A percentile compares a stretch with the other conserved stretches of the same genome.
phyloP scores from a whole-genome alignment of 306 rosid species.

The Alnus rubra region DNA sequence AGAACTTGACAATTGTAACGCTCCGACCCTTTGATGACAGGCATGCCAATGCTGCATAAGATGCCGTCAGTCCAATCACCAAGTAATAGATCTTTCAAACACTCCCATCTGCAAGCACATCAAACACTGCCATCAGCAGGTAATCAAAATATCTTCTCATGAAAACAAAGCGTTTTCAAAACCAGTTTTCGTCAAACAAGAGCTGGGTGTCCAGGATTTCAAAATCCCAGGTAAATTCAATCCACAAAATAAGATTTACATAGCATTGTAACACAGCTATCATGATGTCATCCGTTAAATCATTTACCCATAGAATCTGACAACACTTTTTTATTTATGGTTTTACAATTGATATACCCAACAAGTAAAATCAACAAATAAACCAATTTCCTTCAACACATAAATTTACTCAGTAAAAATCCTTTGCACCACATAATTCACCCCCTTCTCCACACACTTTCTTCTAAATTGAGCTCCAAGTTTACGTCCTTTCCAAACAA shows the following conservation, averaged over 20 bases:
- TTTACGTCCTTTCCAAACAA: not conserved
- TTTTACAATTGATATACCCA: no score
- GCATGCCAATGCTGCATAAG: conserved; percentile 95
- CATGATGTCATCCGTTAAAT: not conserved
- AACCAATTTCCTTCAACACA: not conserved
- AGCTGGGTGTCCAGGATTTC: not conserved
- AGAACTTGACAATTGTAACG: conserved; percentile 87
- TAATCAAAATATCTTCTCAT: not conserved
- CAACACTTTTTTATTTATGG: not conserved
- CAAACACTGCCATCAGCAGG: not conserved
- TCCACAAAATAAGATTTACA: not conserved
- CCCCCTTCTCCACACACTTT: not conserved
- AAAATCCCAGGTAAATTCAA: no score
- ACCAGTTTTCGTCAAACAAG: not conserved
- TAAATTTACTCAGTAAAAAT: not conserved
- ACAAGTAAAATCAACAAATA: not conserved
- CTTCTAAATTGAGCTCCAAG: not conserved
- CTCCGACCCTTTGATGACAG: conserved; percentile 80
- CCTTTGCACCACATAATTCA: not conserved
- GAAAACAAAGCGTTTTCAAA: not conserved
- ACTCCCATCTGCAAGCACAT: conserved; percentile 81
- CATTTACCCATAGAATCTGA: not conserved
- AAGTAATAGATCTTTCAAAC: conserved; percentile 69
- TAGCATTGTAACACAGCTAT: not conserved
- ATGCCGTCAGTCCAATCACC: conserved; percentile 93